Evolutionary conservation across 495 filamentous ascomycete species (phyloP).

Genomic region (Thermothielavioides terrestris): DNA sequence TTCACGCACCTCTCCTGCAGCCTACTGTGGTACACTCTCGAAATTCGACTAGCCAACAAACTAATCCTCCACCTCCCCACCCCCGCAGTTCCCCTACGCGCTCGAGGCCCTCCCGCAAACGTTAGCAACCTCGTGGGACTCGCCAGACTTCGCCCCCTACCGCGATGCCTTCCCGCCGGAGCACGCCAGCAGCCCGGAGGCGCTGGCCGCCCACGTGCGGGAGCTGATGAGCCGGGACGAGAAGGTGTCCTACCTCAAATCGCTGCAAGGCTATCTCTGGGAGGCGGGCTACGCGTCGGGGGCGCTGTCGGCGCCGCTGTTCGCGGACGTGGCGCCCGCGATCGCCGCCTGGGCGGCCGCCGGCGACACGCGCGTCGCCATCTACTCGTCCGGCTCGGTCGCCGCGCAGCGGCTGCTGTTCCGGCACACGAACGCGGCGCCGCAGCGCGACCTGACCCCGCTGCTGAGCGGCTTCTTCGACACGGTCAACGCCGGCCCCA

Average conservation of each 20-base stretch:
- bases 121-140: conserved; percentile 52
- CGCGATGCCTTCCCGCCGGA: conserved; percentile 55
- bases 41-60: no score
- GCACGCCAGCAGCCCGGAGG: conserved; percentile 39
- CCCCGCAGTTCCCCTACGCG: conserved; percentile 59
- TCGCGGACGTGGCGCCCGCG: conserved; percentile 53
- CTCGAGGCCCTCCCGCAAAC: conserved; percentile 49
- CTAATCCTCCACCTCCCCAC: not conserved
- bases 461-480: conserved; percentile 56
- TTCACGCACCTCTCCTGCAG: no score
- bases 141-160: conserved; percentile 47
- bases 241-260: conserved; percentile 61
- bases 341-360: conserved; percentile 44
- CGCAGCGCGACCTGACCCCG: conserved; percentile 48
- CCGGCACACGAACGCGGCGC: conserved; percentile 48
- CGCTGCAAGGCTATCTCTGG: conserved; percentile 67
- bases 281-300: conserved; percentile 53
- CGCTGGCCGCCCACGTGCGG: conserved; percentile 49
- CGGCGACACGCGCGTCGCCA: conserved; percentile 22
- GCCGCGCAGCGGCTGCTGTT: conserved; percentile 66
- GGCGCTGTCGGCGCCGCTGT: conserved; percentile 55
- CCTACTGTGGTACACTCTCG: not conserved
- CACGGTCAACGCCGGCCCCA: conserved; percentile 64
- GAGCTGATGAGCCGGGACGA: conserved; percentile 58
- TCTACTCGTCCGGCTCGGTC: conserved; percentile 66